These are phyloP conservation scores for Lachancea dasiensis DNA, from an alignment of 805 yeast genomes.

Conservation along the genomic window DNA sequence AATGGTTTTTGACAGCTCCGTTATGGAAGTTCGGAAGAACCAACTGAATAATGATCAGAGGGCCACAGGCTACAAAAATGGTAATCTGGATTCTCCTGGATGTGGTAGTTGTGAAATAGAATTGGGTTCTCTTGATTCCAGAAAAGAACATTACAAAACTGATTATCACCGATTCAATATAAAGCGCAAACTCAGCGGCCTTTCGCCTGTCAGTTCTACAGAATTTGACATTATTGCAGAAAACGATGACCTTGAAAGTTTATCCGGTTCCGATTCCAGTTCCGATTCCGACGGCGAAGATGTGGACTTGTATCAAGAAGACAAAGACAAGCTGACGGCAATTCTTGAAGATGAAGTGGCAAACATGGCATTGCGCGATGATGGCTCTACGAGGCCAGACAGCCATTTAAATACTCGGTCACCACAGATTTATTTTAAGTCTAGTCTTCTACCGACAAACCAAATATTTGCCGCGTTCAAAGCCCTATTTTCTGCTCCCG, in stretches of 20 bases:
- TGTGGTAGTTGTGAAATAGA: conserved; percentile 25
- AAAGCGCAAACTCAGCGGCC: conserved; percentile 44
- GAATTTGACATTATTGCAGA: conserved; percentile 47
- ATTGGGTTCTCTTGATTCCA: conserved; percentile 14
- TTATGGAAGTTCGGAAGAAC: conserved; percentile 30
- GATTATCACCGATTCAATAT: conserved; percentile 56
- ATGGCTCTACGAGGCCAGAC: conserved; percentile 32
- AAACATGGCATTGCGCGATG: conserved; percentile 16
- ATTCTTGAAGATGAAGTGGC: conserved; percentile 25
- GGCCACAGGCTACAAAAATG: not conserved
- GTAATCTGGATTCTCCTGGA: conserved; percentile 2
- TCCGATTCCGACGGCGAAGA: conserved; percentile 28
- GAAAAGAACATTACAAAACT: conserved; percentile 47
- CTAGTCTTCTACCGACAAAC: conserved; percentile 38
- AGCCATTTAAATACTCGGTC: conserved; percentile 64
- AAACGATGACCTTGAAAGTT: conserved; percentile 44
- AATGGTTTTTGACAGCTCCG: conserved; percentile 50
- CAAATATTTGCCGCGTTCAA: conserved; percentile 66
- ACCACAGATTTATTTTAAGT: conserved; percentile 57
- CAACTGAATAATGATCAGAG: conserved; percentile 4
- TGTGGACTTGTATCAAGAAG: conserved; percentile 22
- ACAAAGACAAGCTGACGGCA: conserved; percentile 21
- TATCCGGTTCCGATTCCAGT: conserved; percentile 48
- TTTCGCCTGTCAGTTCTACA: conserved; percentile 44
- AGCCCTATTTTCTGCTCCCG: conserved; percentile 43